Evolutionary conservation across 2,329 filamentous ascomycete species (phyloP), one percentile per base, ranked within the genome.

Genomic region (Aspergillus aculeatus): DNA sequence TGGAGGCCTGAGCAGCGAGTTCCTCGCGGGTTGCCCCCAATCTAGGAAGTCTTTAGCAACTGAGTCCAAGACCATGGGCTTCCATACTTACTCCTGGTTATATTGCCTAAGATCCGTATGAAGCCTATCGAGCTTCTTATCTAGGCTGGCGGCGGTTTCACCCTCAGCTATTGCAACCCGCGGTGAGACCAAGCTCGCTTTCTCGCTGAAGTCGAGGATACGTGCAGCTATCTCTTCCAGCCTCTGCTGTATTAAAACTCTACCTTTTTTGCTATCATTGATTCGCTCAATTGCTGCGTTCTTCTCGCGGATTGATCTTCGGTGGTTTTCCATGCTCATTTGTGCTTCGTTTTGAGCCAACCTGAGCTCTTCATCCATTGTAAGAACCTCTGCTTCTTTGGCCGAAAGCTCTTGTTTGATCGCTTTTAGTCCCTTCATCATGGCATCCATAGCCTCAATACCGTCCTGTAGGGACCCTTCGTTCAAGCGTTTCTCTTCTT

Each of bases 11-110:
- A 4, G 82, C 78, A 56, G 83, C 82, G 52, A 92, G 88, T 66
- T 91, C 78, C 62, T 89, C 80, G 55, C 89, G 86, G 21, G 84
- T 81, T 54, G 84, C 87, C 24, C 90, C 89, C 50, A 87, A 76
- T 62, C 80, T 80, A 63, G 49, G 23, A 19, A 24, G 48, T 54
- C 26, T 58, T 79, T 62, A 78, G 70, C 57, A 9, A 19, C 14
- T 14, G n/a, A 31, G 10, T 12, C 35, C 32, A n/a, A 49, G 32
- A 38, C 50, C 19, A 49, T 24, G 21, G 26, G 50, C 6, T 35
- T 14, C 32, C 9, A 54, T 38, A 72, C 75, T 67, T 66, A 81
- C 67, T 82, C 80, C 54, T 78, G 76, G 59, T 85, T 82, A 56
- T 85, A 82, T 61, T 81, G 80, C 19, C 80, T 73, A n/a, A 92